Evolutionary conservation across 164 flowering plant genomes (phyloP), one percentile per base, ranked within the genome.

Genomic region (Vitis cinerea): DNA sequence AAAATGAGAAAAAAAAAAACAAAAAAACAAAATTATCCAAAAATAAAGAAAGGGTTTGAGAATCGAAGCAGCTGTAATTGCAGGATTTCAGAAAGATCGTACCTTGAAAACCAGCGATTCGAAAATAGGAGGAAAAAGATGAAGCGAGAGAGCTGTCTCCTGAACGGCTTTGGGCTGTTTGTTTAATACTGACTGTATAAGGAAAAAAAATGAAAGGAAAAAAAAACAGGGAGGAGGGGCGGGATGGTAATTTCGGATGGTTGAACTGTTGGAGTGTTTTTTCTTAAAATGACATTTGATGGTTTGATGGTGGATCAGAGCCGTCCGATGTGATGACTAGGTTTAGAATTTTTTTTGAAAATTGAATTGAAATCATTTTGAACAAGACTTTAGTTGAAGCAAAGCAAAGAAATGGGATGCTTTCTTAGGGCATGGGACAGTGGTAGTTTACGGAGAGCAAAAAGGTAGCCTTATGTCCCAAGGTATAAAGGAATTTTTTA

Each of bases 391-490:
- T 16, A 57, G 63, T 47, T 47, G 23, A 68, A 64, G 63, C 31
- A 9, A 68, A 64, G 63, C 31, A 71, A 58, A 64, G 64, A 16
- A 64, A 71, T 2, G 9, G 10, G 23, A 19, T 57, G 55, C 57
- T 64, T 64, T 53, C 51, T 70, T 63, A 17, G 51, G 29, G 10
- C 31, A 19, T 19, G 44, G 37, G 16, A 64, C 6, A 8, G 0
- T 15, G 48, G 52, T 31, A 11, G 58, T 29, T 16, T 60, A 30
- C 11, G 29, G 19, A 5, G 12, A 50, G 62, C 23, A 47, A 57
- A 59, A 61, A 69, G 72, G 72, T 60, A 29, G 57, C 50, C 72
- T 61, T 61, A 50, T 69, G 4, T 37, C 0, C 1, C 65, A 69
- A 61, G 58, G 61, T 51, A 19, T 27, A 3, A 37, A 37, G 7